Evolutionary conservation across 257 asterid genomes (phyloP).

Genomic region (Nicotiana obtusifolia): DNA sequence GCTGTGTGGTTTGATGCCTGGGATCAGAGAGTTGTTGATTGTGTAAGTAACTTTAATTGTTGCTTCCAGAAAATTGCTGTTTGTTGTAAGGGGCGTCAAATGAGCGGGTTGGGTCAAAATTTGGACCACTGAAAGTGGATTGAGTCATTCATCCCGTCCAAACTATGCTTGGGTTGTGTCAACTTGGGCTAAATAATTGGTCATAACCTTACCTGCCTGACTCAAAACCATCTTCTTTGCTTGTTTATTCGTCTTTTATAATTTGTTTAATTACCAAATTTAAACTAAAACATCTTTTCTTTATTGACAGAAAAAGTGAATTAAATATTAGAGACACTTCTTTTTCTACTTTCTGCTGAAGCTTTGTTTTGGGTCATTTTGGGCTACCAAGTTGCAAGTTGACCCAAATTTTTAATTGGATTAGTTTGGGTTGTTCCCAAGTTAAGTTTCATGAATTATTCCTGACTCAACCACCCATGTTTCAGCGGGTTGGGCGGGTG

Average conservation of each 20-base stretch:
- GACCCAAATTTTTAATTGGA: too few species aligned
- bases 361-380: neutral
- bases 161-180: neutral
- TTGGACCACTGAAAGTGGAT: neutral
- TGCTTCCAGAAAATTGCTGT: neutral
- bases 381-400: too few species aligned
- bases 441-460: too few species aligned
- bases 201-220: neutral
- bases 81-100: neutral
- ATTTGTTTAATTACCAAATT: neutral
- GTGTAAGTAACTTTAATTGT: constrained; percentile 48
- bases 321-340: neutral
- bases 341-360: neutral
- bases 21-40: constrained; percentile 87
- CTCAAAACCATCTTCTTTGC: neutral
- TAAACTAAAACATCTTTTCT: neutral
- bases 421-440: too few species aligned
- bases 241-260: neutral
- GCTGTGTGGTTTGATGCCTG: constrained; percentile 93
- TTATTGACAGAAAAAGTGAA: neutral
- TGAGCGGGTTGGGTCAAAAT: neutral
- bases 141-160: neutral
- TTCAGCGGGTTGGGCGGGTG: too few species aligned
- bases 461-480: too few species aligned
- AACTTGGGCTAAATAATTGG: neutral